A percentile compares a stretch with the other conserved stretches of the same genome.
Evolutionary conservation across 371 early-diverging fungal species (phyloP).

Genomic region (Rhizomucor miehei): DNA sequence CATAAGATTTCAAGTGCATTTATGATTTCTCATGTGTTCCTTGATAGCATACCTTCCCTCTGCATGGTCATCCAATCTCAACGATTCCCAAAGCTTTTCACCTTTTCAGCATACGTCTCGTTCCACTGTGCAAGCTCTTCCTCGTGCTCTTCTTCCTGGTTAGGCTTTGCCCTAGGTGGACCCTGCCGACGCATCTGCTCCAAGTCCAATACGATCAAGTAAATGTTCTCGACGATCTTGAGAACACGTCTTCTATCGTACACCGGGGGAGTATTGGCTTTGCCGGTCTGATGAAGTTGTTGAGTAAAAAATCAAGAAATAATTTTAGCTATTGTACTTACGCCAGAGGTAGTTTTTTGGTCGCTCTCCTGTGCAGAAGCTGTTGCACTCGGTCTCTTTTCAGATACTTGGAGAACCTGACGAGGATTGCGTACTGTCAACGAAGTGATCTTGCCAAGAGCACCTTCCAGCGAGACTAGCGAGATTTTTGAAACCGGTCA

Average conservation of each 20-base stretch:
- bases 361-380: background rate
- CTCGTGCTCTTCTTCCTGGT: constrained; percentile 49
- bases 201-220: constrained; percentile 68
- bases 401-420: constrained; percentile 75
- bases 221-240: constrained; percentile 76
- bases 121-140: constrained; percentile 57
- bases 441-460: constrained; percentile 91
- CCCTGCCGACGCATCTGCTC: constrained; percentile 81
- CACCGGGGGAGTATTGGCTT: constrained; percentile 10
- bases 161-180: constrained; percentile 43
- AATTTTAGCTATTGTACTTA: background rate
- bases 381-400: constrained; percentile 13
- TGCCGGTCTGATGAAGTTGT: too few species aligned
- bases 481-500: constrained; percentile 6
- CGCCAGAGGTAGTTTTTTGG: background rate
- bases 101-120: constrained; percentile 48
- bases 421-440: constrained; percentile 87
- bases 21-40: background rate
- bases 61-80: constrained; percentile 56
- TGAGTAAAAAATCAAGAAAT: background rate
- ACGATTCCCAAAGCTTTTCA: constrained; percentile 63
- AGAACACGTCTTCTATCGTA: constrained; percentile 62
- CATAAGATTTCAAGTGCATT: background rate
- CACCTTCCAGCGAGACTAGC: constrained; percentile 85
- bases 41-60: constrained; percentile 47